These are phyloP conservation scores for Cercospora sesami DNA, from an alignment of 2,329 filamentous ascomycete genomes.

Conservation along the genomic window DNA sequence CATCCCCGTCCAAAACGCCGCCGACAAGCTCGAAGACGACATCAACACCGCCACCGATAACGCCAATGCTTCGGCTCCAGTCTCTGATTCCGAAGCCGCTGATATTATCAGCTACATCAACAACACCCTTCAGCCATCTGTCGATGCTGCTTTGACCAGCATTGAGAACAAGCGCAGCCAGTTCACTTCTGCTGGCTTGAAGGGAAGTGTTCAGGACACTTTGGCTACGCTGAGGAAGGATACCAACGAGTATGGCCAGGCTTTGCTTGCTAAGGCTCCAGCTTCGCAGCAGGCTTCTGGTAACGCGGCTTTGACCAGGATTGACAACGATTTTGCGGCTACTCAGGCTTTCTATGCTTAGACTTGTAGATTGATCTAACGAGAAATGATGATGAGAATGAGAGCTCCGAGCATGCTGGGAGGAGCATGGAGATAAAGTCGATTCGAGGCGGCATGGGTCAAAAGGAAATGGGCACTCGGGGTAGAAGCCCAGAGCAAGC, in stretches of 20 bases:
- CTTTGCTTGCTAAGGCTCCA: slow-evolving; percentile 4
- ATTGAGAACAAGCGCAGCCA: background rate
- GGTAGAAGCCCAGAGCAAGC: background rate
- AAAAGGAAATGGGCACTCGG: background rate
- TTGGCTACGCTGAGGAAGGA: background rate
- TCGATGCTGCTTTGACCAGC: background rate
- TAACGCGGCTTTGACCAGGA: slow-evolving; percentile 23
- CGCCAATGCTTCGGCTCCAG: slow-evolving; percentile 17
- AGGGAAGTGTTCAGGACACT: slow-evolving; percentile 14
- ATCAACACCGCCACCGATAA: slow-evolving; percentile 25
- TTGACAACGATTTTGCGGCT: slow-evolving; percentile 45
- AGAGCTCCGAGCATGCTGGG: background rate
- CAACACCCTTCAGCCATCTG: slow-evolving; percentile 27
- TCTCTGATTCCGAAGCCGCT: slow-evolving; percentile 21
- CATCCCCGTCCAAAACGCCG: slow-evolving; percentile 21
- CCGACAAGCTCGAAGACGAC: slow-evolving; percentile 23
- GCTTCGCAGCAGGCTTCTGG: slow-evolving; percentile 17
- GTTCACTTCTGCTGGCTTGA: background rate
- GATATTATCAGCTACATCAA: slow-evolving; percentile 27
- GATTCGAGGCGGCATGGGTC: background rate
- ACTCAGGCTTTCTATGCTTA: slow-evolving; percentile 11
- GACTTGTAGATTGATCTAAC: background rate
- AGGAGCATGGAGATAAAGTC: background rate
- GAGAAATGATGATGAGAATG: background rate
- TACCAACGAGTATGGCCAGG: background rate